A percentile compares a stretch with the other conserved stretches of the same genome.
Evolutionary conservation across 176 grass and related monocot species (phyloP).

Genomic region (Elymus sibiricus): DNA sequence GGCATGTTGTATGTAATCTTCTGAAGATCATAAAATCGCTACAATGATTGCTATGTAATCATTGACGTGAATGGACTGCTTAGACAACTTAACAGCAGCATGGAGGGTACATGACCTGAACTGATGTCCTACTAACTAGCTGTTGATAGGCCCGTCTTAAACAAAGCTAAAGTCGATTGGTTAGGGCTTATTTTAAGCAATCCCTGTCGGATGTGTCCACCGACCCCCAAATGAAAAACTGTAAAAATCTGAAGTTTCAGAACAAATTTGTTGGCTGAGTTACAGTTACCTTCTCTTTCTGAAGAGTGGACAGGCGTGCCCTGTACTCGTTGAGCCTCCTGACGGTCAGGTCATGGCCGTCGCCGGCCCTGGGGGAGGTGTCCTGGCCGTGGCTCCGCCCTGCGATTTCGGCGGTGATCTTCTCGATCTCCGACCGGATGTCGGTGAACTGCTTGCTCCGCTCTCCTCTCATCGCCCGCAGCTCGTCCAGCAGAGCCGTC

Average conservation of each 20-base stretch:
- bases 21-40: background rate
- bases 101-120: background rate
- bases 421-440: conserved; percentile 48
- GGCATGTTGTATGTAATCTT: background rate
- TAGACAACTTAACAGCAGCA: conserved; percentile 15
- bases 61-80: conserved; percentile 18
- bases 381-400: conserved; percentile 27
- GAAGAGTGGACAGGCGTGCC: conserved; percentile 32
- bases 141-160: background rate
- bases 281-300: conserved; percentile 62
- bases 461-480: conserved; percentile 42
- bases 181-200: background rate
- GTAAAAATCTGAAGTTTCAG: conserved; percentile 1
- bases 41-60: conserved; percentile 11
- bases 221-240: background rate
- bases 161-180: background rate
- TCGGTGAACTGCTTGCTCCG: conserved; percentile 45
- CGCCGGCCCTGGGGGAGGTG: background rate
- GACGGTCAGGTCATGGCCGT: conserved; percentile 47
- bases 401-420: conserved; percentile 41
- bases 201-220: background rate
- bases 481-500: conserved; percentile 43
- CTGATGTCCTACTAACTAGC: conserved; percentile 17
- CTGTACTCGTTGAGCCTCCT: conserved; percentile 44
- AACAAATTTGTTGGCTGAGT: background rate